Conservation (phyloP, 768 basidiomycete genomes). For the Cystofilobasidium macerans region DNA sequence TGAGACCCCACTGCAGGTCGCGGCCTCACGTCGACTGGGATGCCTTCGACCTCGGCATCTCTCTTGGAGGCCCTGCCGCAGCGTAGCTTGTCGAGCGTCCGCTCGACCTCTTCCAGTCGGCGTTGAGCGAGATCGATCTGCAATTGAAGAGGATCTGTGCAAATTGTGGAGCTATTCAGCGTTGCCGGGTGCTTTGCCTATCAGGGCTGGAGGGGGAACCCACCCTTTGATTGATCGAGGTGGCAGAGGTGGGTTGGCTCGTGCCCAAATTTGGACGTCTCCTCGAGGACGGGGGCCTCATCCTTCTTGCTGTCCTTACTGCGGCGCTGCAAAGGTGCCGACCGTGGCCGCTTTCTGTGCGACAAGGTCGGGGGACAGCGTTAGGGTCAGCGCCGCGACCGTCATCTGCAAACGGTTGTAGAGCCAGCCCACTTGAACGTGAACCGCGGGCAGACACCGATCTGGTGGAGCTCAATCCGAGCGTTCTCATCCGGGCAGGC, state of each 20-base stretch:
- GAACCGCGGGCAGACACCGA: constrained; percentile 69
- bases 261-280: constrained; percentile 59
- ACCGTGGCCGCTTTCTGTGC: neutral
- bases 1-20: neutral
- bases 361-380: neutral
- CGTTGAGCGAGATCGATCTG: constrained; percentile 53
- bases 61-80: neutral
- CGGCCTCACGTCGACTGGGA: constrained; percentile 7
- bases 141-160: constrained; percentile 52
- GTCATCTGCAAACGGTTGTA: too few species aligned
- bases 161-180: neutral
- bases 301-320: neutral
- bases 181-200: neutral
- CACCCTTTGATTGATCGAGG: constrained; percentile 20
- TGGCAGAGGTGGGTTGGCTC: constrained; percentile 59
- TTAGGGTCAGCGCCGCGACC: too few species aligned
- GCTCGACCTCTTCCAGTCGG: constrained; percentile 48
- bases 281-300: constrained; percentile 24
- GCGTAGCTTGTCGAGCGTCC: constrained; percentile 8
- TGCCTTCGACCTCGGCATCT: neutral
- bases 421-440: constrained; percentile 40
- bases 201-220: neutral
- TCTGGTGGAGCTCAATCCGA: constrained; percentile 55
- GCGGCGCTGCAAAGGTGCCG: neutral
- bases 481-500: constrained; percentile 47